These are phyloP conservation scores for Coniophora puteana DNA, from an alignment of 1,284 basidiomycete genomes.

Conservation along the genomic window DNA sequence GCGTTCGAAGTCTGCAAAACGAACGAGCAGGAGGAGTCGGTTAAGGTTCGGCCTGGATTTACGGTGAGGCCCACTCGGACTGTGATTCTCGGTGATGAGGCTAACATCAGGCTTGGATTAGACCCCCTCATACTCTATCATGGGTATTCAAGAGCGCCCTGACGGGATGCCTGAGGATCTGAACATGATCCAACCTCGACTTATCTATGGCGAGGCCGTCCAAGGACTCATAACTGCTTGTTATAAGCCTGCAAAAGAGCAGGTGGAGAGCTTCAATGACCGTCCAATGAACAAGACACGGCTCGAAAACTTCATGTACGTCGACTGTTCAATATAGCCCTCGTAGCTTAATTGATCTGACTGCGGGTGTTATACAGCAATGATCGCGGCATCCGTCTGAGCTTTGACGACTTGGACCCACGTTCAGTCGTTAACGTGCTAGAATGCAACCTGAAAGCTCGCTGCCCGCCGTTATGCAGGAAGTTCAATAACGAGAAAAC, in stretches of 20 bases:
- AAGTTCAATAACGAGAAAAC: conserved; percentile 22
- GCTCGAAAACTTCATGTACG: conserved; percentile 18
- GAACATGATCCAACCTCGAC: conserved; percentile 15
- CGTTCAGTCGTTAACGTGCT: conserved; percentile 27
- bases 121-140: too few species aligned
- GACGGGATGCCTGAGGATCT: conserved; percentile 11
- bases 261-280: not conserved
- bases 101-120: not conserved
- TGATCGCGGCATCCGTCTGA: conserved; percentile 23
- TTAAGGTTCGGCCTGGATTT: conserved; percentile 38
- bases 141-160: conserved; percentile 1
- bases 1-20: conserved; percentile 54
- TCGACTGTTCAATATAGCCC: not conserved
- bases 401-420: conserved; percentile 22
- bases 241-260: conserved; percentile 14
- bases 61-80: conserved; percentile 32
- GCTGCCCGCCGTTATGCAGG: conserved; percentile 22
- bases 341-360: not conserved
- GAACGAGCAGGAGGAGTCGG: conserved; percentile 54
- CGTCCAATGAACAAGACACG: conserved; percentile 6
- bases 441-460: conserved; percentile 21
- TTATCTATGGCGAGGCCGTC: conserved; percentile 31
- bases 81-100: not conserved
- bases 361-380: conserved; percentile 14
- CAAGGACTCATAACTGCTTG: conserved; percentile 32